These are phyloP conservation scores for Osmanthus fragrans DNA, from an alignment of 257 asterid species.

Conservation along the genomic window DNA sequence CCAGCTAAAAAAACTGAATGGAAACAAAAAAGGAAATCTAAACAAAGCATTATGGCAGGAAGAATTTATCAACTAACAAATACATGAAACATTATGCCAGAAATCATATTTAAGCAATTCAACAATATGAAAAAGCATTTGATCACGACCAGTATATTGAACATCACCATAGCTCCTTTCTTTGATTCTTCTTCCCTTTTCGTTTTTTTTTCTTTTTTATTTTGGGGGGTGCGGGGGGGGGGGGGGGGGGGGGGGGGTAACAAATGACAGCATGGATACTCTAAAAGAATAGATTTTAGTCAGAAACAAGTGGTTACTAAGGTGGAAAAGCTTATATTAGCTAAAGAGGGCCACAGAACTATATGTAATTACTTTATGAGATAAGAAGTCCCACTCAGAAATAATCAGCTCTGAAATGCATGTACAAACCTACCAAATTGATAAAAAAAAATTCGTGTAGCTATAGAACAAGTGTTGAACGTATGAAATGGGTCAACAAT, in stretches of 20 bases:
- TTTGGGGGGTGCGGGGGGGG: not conserved
- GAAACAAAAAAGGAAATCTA: not conserved
- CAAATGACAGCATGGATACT: constrained; percentile 1
- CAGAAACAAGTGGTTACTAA: constrained; percentile 23
- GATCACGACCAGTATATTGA: not conserved
- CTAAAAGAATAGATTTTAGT: constrained; percentile 33
- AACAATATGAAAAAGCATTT: not conserved
- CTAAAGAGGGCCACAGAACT: constrained; percentile 36
- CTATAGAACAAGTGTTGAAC: constrained; percentile 35
- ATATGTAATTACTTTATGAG: constrained; percentile 46
- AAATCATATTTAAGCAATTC: not conserved
- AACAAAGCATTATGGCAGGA: not conserved
- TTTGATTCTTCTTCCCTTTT: not conserved
- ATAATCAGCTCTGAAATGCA: constrained; percentile 50
- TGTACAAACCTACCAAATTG: constrained; percentile 53
- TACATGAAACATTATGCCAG: not conserved
- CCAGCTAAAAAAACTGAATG: not conserved
- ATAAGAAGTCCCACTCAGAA: constrained; percentile 40
- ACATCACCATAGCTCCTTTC: not conserved
- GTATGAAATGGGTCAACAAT: constrained; percentile 33
- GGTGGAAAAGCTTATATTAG: constrained; percentile 32
- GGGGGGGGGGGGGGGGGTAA: not conserved
- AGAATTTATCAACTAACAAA: not conserved
- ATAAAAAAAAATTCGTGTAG: constrained; percentile 40
- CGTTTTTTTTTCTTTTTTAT: not conserved